Evolutionary conservation across 495 filamentous ascomycete species (phyloP).

Genomic region (Talaromyces nanjingensis): DNA sequence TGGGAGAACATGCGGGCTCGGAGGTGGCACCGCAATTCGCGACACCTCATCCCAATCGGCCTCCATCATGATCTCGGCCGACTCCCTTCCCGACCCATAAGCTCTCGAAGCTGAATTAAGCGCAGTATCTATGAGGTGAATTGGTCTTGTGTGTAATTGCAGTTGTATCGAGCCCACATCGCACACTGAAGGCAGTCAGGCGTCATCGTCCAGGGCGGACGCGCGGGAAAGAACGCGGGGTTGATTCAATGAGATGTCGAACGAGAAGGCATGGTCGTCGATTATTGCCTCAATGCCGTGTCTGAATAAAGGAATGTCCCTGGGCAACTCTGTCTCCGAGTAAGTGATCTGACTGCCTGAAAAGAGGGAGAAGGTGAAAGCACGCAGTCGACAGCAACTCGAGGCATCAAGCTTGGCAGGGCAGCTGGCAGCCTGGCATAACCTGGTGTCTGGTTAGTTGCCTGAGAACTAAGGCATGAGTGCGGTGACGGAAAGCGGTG

Average conservation of each 20-base stretch:
- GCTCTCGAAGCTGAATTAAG: background rate
- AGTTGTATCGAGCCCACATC: background rate
- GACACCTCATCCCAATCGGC: constrained; percentile 56
- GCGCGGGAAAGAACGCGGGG: constrained; percentile 7
- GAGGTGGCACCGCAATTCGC: constrained; percentile 62
- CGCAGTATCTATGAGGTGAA: background rate
- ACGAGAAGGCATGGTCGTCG: background rate
- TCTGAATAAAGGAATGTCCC: background rate
- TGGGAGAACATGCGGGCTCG: constrained; percentile 51
- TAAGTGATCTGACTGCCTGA: background rate
- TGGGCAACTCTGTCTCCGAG: background rate
- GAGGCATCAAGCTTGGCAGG: background rate
- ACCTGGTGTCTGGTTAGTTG: background rate
- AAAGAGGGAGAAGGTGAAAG: background rate
- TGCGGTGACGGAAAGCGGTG: background rate
- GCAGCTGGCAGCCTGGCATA: background rate
- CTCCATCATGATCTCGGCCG: constrained; percentile 26
- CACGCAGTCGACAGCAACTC: background rate
- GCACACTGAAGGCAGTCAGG: background rate
- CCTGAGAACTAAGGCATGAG: background rate
- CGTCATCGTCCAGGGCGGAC: background rate
- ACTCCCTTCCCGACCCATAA: background rate
- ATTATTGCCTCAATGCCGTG: background rate
- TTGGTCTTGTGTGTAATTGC: background rate
- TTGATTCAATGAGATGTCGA: background rate